A percentile compares a stretch with the other conserved stretches of the same genome.
phyloP scores from a whole-genome alignment of 1,139 yeast species.

The Lodderomyces elongisporus region DNA sequence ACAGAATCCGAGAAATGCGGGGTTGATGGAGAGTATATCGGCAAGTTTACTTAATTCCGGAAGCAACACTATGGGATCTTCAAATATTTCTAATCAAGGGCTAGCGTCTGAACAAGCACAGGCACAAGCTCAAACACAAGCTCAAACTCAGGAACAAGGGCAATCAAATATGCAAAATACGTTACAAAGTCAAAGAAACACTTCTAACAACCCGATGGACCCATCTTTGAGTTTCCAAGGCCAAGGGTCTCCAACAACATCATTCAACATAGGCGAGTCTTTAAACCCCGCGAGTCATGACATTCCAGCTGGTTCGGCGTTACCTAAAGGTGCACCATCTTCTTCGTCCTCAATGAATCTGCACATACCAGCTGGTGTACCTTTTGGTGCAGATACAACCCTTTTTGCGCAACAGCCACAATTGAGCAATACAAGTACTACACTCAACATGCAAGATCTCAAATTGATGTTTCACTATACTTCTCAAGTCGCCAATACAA shows the following conservation, averaged over 20 bases:
- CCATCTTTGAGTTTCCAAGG: not conserved
- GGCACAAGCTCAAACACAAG: not conserved
- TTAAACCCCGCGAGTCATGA: not conserved
- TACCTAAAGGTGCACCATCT: conserved; percentile 1
- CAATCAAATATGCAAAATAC: not conserved
- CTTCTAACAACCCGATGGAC: not conserved
- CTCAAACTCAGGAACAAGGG: conserved; percentile 1
- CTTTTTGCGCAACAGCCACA: too few species aligned
- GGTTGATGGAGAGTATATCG: conserved; percentile 4
- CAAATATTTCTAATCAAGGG: not conserved
- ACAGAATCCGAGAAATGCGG: conserved; percentile 5
- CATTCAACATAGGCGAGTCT: conserved; percentile 1
- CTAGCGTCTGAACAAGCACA: not conserved
- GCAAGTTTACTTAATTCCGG: conserved; percentile 1
- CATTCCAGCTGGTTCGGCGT: not conserved
- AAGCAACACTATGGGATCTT: not conserved
- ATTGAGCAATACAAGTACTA: conserved; percentile 17
- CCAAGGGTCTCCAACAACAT: conserved; percentile 1
- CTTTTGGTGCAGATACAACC: not conserved
- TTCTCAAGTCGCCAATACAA: conserved; percentile 76
- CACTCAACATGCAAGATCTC: conserved; percentile 69
- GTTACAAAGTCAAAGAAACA: conserved; percentile 1
- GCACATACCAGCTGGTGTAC: conserved; percentile 18
- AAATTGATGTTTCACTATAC: conserved; percentile 84
- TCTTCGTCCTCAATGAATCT: not conserved